phyloP scores from a whole-genome alignment of 495 filamentous ascomycete genomes.

The Aspergillus ostianus region DNA sequence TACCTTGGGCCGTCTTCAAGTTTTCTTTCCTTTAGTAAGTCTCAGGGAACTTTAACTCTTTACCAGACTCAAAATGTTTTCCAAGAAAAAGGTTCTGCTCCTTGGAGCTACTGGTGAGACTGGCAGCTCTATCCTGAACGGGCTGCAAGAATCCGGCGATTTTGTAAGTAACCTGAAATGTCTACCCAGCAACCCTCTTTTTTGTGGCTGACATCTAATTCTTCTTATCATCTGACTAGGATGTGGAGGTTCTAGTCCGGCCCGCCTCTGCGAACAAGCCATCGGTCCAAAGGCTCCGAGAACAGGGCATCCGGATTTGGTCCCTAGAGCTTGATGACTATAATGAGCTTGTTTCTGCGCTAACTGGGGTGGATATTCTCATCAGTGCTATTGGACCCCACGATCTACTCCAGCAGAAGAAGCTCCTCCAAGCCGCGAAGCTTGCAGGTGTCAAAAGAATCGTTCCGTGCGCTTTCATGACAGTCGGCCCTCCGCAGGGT shows the following conservation, averaged over 20 bases:
- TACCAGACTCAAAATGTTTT: background rate
- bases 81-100: conserved; percentile 11
- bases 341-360: conserved; percentile 20
- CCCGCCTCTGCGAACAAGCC: conserved; percentile 31
- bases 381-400: conserved; percentile 29
- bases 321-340: conserved; percentile 21
- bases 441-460: conserved; percentile 27
- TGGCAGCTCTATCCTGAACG: conserved; percentile 21
- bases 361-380: conserved; percentile 33
- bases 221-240: conserved; percentile 12
- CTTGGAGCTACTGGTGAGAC: conserved; percentile 24
- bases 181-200: too few relatives aligned
- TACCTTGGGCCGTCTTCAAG: too few relatives aligned
- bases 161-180: conserved; percentile 17
- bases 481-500: conserved; percentile 22
- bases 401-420: conserved; percentile 26
- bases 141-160: conserved; percentile 17
- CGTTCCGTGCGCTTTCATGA: conserved; percentile 37
- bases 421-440: conserved; percentile 31
- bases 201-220: too few relatives aligned
- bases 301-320: conserved; percentile 27
- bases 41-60: too few relatives aligned
- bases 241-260: conserved; percentile 30
- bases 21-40: too few relatives aligned
- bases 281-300: conserved; percentile 17